These are phyloP conservation scores for Vitis amurensis DNA, from an alignment of 164 flowering plant genomes.

Conservation along the genomic window DNA sequence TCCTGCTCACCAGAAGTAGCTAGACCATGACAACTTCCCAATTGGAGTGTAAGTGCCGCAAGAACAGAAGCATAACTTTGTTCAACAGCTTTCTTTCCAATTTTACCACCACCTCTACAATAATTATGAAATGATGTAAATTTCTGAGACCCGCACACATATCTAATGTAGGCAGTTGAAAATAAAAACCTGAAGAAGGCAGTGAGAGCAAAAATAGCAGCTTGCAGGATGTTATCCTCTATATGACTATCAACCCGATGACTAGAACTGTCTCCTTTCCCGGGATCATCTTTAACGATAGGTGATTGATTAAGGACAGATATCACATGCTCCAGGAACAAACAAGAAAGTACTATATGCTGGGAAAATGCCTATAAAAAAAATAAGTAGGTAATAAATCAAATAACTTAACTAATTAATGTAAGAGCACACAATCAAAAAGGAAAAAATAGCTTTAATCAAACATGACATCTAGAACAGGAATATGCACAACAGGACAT, in stretches of 20 bases:
- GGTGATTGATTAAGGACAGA: slow-evolving; percentile 58
- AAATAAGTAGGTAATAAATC: not conserved
- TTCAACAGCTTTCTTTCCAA: slow-evolving; percentile 84
- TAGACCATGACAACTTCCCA: slow-evolving; percentile 80
- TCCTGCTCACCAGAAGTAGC: slow-evolving; percentile 73
- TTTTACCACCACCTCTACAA: slow-evolving; percentile 95
- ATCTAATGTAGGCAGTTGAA: not conserved
- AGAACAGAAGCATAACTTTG: slow-evolving; percentile 81
- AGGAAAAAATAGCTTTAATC: not conserved
- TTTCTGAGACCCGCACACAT: not conserved
- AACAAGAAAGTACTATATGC: slow-evolving; percentile 69
- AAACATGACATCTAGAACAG: too few species aligned
- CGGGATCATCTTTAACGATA: slow-evolving; percentile 40
- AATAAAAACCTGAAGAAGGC: slow-evolving; percentile 77
- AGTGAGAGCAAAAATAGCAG: slow-evolving; percentile 81
- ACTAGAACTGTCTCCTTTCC: slow-evolving; percentile 47
- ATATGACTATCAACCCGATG: slow-evolving; percentile 28
- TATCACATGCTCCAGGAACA: slow-evolving; percentile 78
- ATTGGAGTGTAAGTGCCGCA: slow-evolving; percentile 69
- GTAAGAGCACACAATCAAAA: not conserved
- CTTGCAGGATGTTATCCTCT: slow-evolving; percentile 63
- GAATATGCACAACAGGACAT: not conserved
- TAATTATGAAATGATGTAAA: slow-evolving; percentile 1
- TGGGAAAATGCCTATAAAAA: slow-evolving; percentile 81
- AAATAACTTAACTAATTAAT: not conserved